Conservation (phyloP, 1,139 yeast species). For the Geotrichum carabidarum region DNA sequence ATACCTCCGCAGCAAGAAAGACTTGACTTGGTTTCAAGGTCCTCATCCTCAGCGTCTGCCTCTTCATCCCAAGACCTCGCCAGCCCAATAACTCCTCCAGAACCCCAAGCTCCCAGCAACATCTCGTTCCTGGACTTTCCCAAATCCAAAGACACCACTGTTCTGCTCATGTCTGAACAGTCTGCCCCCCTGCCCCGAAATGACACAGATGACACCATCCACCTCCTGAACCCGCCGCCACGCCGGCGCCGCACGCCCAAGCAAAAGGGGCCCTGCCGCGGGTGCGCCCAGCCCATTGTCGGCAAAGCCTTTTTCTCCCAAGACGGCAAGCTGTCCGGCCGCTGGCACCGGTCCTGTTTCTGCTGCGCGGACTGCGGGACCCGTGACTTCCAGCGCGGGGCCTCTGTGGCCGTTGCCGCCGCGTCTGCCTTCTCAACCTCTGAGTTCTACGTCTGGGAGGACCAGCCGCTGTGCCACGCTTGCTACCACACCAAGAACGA, state of each 20-base stretch:
- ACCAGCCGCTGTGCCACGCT: conserved; percentile 67
- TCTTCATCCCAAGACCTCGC: neutral
- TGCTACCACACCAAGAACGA: conserved; percentile 78
- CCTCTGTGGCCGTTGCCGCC: neutral
- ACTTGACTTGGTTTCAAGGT: neutral
- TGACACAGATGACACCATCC: no score
- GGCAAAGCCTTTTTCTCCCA: conserved; percentile 68
- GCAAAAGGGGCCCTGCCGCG: conserved; percentile 30
- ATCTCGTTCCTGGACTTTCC: no score
- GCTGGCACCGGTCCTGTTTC: conserved; percentile 91
- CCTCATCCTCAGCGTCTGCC: neutral
- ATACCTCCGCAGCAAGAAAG: neutral
- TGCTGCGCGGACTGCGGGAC: conserved; percentile 59
- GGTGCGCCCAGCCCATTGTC: conserved; percentile 49
- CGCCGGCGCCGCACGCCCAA: neutral
- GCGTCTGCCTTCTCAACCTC: conserved; percentile 34
- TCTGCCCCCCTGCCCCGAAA: no score
- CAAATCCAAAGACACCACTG: no score
- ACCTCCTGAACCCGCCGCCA: no score
- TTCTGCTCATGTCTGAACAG: no score
- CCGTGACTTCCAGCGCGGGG: conserved; percentile 20
- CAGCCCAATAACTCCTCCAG: conserved; percentile 4
- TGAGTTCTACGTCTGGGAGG: conserved; percentile 74
- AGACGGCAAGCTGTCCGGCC: conserved; percentile 79
- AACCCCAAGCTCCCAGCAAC: neutral